phyloP scores from a whole-genome alignment of 2,329 filamentous ascomycete species.

The Microdochium nivale region DNA sequence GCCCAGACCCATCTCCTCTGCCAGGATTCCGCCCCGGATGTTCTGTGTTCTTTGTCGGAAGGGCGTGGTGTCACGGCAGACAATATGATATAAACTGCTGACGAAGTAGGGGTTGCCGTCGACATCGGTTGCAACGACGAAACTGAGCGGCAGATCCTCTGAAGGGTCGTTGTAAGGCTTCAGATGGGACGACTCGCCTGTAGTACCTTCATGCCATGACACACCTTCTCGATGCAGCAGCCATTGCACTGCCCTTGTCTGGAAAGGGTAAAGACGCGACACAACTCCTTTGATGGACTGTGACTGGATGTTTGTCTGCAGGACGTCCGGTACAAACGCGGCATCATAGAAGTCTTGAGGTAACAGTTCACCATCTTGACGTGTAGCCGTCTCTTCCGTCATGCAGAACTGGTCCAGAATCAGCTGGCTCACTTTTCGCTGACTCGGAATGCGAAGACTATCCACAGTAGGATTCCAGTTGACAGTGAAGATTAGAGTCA shows the following conservation, averaged over 20 bases:
- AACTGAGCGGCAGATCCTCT: conserved; percentile 30
- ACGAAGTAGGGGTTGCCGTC: conserved; percentile 25
- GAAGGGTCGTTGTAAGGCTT: conserved; percentile 10
- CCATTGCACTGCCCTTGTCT: conserved; percentile 63
- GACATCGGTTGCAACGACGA: conserved; percentile 32
- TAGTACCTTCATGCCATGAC: conserved; percentile 26
- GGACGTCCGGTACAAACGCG: conserved; percentile 50
- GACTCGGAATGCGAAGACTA: conserved; percentile 17
- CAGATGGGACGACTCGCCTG: conserved; percentile 8
- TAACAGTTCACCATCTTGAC: conserved; percentile 21
- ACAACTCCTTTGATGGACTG: conserved; percentile 34
- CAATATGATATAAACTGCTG: conserved; percentile 55
- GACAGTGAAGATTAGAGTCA: conserved; percentile 25
- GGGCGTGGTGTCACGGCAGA: conserved; percentile 37
- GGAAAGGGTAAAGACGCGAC: conserved; percentile 60
- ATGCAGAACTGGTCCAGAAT: conserved; percentile 28
- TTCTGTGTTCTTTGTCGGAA: conserved; percentile 33
- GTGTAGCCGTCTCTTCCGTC: not conserved
- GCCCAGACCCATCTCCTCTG: conserved; percentile 77
- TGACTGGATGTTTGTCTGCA: conserved; percentile 25
- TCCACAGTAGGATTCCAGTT: conserved; percentile 33
- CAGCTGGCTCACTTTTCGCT: conserved; percentile 22
- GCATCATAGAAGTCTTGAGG: conserved; percentile 60
- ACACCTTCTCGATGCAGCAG: conserved; percentile 58
- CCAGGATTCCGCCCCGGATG: conserved; percentile 55